Base-by-base conservation (phyloP, 176 grass and related monocot species). In the Panicum miliaceum region DNA sequence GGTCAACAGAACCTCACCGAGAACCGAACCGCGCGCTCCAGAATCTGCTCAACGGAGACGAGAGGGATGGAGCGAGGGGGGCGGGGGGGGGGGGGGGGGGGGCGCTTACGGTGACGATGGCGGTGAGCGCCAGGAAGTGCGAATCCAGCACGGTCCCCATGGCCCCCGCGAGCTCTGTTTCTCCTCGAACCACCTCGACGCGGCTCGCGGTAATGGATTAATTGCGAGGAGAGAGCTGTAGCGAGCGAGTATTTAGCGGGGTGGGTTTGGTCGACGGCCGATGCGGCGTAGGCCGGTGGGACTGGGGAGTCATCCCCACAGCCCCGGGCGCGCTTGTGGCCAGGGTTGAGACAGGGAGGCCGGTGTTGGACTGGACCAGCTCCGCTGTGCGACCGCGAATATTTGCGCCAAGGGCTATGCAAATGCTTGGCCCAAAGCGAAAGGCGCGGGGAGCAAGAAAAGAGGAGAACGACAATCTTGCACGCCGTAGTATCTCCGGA, bases 121-220 rank as follows among this genome's bases (percentile, higher is more conserved):
- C 96, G 8, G 96, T 95, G 50, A 98, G 91, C 58, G 91, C 96
- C 82, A 98, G 60, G 86, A 98, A 93, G 87, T 93, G 91, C 25
- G 96, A 95, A 70, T 98, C 96, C 47, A 95, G 50, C 51, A 93
- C 91, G 62, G 96, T 94, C 20, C 96, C 93, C 96, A 98, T 98
- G 47, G 54, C 50, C 47, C 6, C 34, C 25, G 23, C 16, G 53
- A 22, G 1, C 63, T 58, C 57, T 1, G 61, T 32, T 47, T 50
- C 42, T 52, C 80, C 73, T 85, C 34, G 4, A n/a, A 36, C 9
- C 29, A 20, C 43, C 48, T 37, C 60, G 23, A 52, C 10, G 19
- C 68, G 32, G 68, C 59, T 82, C 23, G 72, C 61, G 41, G 37
- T 12, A 0, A 69, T 25, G 75, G 25, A 46, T 15, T 3, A 78